Evolutionary conservation across 2,329 filamentous ascomycete species (phyloP).

Genomic region (Trichophaea hybrida): DNA sequence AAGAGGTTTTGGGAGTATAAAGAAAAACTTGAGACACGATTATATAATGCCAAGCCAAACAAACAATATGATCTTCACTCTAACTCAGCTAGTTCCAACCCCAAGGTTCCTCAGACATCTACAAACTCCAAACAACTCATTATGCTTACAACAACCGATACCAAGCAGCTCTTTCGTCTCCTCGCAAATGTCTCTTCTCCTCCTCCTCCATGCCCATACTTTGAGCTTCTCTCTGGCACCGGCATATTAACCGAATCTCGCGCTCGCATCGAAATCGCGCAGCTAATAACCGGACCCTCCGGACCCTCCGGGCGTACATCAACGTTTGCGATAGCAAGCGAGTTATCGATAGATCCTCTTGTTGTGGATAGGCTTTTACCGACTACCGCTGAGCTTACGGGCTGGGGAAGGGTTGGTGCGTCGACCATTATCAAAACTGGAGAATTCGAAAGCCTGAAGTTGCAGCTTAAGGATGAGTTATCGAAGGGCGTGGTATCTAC

Average conservation of each 20-base stretch:
- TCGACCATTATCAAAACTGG: constrained; percentile 14
- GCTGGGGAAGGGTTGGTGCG: constrained; percentile 19
- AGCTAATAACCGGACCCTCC: neutral
- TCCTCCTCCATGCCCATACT: too few species aligned
- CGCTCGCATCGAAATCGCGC: neutral
- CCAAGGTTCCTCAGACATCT: too few species aligned
- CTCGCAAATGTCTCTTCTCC: too few species aligned
- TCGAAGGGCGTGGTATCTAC: constrained; percentile 16
- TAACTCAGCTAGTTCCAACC: too few species aligned
- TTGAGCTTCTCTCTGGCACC: too few species aligned
- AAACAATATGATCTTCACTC: too few species aligned
- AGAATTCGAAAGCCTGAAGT: constrained; percentile 17
- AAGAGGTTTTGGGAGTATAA: too few species aligned
- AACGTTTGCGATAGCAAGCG: constrained; percentile 14
- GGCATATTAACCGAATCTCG: neutral
- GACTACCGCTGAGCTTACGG: constrained; percentile 6
- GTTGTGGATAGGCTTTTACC: constrained; percentile 16
- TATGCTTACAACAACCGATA: too few species aligned
- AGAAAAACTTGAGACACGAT: too few species aligned
- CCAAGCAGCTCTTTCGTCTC: too few species aligned
- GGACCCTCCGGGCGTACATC: constrained; percentile 8
- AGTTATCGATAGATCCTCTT: constrained; percentile 15
- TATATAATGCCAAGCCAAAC: too few species aligned
- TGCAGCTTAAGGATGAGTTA: constrained; percentile 16
- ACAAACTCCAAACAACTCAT: too few species aligned